phyloP scores from a whole-genome alignment of 257 asterid genomes.

The Mitragyna speciosa region DNA sequence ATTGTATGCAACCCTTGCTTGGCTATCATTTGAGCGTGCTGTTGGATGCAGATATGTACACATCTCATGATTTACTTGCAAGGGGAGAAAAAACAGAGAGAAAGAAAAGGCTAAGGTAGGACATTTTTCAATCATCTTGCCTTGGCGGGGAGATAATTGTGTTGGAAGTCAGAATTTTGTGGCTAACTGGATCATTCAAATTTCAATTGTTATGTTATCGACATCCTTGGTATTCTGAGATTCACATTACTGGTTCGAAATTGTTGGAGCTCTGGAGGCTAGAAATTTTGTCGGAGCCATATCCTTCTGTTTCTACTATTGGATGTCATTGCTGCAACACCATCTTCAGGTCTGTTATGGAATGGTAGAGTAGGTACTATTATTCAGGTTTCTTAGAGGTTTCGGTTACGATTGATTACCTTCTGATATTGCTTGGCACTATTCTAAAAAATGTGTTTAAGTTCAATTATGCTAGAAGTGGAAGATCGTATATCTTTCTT shows the following conservation, averaged over 20 bases:
- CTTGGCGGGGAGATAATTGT: neutral
- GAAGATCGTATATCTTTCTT: neutral
- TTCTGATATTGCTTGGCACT: neutral
- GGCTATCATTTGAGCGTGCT: neutral
- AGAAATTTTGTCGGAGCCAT: neutral
- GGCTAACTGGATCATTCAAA: neutral
- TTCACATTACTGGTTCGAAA: neutral
- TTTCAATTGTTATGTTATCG: neutral
- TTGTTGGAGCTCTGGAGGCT: neutral
- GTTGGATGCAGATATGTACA: neutral
- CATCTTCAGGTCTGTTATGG: neutral
- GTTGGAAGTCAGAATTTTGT: neutral
- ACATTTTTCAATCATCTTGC: neutral
- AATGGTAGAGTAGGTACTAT: neutral
- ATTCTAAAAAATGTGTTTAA: neutral
- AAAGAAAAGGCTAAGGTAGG: neutral
- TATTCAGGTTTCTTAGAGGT: neutral
- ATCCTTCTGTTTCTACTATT: neutral
- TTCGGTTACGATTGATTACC: neutral
- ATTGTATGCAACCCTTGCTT: neutral
- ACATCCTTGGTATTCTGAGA: neutral
- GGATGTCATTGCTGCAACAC: neutral
- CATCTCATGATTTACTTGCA: neutral
- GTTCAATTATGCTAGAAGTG: neutral
- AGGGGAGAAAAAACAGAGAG: neutral